A percentile compares a stretch with the other conserved stretches of the same genome.
Conservation (phyloP, 2,329 filamentous ascomycete genomes). For the Podosphaera aphanis region DNA sequence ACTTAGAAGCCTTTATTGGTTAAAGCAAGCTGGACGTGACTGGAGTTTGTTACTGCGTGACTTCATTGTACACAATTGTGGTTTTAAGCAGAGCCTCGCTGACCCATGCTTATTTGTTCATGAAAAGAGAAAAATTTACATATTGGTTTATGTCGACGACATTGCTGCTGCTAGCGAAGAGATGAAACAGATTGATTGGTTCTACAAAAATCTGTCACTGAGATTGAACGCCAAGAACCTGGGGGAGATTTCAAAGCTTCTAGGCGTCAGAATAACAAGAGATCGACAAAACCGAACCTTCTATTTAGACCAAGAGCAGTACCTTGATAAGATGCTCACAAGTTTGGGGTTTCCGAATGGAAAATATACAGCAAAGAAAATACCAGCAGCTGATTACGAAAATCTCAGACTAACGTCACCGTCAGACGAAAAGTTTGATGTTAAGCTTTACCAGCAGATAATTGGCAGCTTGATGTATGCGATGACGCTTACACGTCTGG, state of each 20-base stretch:
- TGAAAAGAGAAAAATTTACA: background rate
- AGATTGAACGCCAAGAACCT: background rate
- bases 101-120: background rate
- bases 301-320: background rate
- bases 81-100: background rate
- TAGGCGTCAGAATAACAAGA: background rate
- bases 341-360: background rate
- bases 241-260: background rate
- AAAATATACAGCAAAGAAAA: background rate
- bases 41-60: background rate
- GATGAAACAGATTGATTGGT: background rate
- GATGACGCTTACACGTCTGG: background rate
- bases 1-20: background rate
- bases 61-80: background rate
- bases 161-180: background rate
- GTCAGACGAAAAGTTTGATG: background rate
- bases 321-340: background rate
- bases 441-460: too few relatives aligned
- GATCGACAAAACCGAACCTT: background rate
- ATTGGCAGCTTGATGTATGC: background rate
- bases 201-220: background rate
- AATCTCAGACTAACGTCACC: background rate
- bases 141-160: background rate
- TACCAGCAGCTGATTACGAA: background rate
- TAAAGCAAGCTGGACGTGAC: background rate